Percentiles rank a stretch among this genome's conserved stretches.
Conservation (phyloP, 2,329 filamentous ascomycete species). For the Cytospora paraplurivora region DNA sequence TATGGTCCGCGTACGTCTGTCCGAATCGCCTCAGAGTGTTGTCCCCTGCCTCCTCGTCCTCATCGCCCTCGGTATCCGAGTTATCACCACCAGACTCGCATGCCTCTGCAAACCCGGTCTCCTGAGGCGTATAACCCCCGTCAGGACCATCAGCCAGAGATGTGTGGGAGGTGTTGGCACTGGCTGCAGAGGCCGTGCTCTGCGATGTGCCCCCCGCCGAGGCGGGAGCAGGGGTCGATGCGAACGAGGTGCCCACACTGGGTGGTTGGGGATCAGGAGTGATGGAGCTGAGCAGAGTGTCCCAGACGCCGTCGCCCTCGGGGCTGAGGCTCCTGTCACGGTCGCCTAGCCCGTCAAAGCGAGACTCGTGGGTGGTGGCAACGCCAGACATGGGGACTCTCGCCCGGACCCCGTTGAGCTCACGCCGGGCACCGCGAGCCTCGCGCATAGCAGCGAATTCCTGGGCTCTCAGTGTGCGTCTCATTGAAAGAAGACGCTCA, state of each 20-base stretch:
- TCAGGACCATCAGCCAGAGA: constrained; percentile 45
- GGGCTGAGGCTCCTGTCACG: constrained; percentile 81
- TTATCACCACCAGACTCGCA: constrained; percentile 58
- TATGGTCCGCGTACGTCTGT: constrained; percentile 49
- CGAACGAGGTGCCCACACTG: constrained; percentile 80
- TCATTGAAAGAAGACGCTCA: constrained; percentile 13
- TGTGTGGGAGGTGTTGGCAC: constrained; percentile 47
- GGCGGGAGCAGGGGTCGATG: constrained; percentile 61
- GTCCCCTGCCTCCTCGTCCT: constrained; percentile 40
- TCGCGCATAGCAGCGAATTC: constrained; percentile 17
- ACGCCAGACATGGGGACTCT: neutral
- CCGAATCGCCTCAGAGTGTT: constrained; percentile 32
- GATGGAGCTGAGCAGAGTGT: constrained; percentile 77
- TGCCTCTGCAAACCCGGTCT: constrained; percentile 40
- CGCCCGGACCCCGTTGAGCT: neutral
- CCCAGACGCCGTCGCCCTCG: constrained; percentile 70
- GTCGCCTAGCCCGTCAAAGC: constrained; percentile 72
- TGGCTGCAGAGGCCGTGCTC: constrained; percentile 37
- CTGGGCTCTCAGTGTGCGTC: constrained; percentile 16
- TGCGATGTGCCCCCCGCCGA: constrained; percentile 44
- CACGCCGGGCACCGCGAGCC: constrained; percentile 12
- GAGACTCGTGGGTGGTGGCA: constrained; percentile 13
- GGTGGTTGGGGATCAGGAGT: constrained; percentile 80
- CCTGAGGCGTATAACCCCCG: constrained; percentile 21
- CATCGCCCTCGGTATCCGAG: constrained; percentile 57